Conservation (phyloP, 78 protist species). For the Dictyostelium capitatum region DNA sequence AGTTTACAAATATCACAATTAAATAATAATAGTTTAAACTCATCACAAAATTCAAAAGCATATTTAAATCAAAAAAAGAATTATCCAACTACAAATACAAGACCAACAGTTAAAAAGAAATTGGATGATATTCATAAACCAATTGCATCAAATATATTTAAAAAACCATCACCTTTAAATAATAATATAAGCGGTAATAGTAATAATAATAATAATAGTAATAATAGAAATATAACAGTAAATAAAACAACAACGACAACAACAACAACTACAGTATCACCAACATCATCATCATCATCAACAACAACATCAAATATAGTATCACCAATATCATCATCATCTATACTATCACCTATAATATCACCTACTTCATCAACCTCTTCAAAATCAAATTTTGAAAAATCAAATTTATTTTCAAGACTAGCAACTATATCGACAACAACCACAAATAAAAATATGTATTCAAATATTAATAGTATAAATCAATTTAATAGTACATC, state of each 20-base stretch:
- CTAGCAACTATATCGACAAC: not conserved
- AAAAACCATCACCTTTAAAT: not conserved
- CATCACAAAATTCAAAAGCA: constrained; percentile 18
- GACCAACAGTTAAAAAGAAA: constrained; percentile 14
- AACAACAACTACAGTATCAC: not conserved
- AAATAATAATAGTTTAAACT: not conserved
- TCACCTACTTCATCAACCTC: too few relatives aligned
- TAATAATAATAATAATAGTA: not conserved
- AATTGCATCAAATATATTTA: not conserved
- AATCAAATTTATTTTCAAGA: constrained; percentile 18
- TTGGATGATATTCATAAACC: not conserved
- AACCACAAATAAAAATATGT: not conserved
- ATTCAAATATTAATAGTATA: not conserved
- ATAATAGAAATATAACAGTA: not conserved
- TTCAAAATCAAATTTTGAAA: constrained; percentile 1
- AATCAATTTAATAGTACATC: not conserved
- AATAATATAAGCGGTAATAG: not conserved
- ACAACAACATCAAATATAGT: not conserved
- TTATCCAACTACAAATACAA: constrained; percentile 3
- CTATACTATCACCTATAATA: too few relatives aligned
- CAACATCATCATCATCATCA: not conserved
- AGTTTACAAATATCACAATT: not conserved
- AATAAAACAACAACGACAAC: not conserved
- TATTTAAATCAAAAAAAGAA: constrained; percentile 12
- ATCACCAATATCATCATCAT: not conserved